These are phyloP conservation scores for Gossypium davidsonii DNA, from an alignment of 441 rosid species.

Conservation along the genomic window DNA sequence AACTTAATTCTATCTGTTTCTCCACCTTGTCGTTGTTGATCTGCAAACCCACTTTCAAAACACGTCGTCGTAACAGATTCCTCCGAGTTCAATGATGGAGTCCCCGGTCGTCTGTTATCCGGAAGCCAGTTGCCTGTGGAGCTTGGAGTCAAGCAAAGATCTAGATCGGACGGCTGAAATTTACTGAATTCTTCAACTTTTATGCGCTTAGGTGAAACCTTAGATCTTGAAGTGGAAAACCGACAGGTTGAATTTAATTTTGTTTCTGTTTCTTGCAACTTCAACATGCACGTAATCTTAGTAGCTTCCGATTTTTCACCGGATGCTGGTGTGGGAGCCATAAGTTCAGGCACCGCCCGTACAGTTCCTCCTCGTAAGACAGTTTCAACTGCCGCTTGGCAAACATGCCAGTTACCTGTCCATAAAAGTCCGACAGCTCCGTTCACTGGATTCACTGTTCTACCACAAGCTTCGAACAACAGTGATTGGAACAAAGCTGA, in stretches of 20 bases:
- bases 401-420: slow-evolving; percentile 63
- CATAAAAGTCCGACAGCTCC: slow-evolving; percentile 67
- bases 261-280: slow-evolving; percentile 24
- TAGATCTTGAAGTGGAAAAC: slow-evolving; percentile 61
- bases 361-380: slow-evolving; percentile 55
- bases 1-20: slow-evolving; percentile 38
- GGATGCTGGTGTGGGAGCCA: slow-evolving; percentile 32
- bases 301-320: slow-evolving; percentile 52
- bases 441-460: slow-evolving; percentile 66
- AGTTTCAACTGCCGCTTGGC: slow-evolving; percentile 66
- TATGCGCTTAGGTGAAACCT: slow-evolving; percentile 38
- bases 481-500: slow-evolving; percentile 59
- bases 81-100: slow-evolving; percentile 81
- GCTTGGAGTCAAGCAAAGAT: slow-evolving; percentile 43
- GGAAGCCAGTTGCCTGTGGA: slow-evolving; percentile 15
- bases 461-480: slow-evolving; percentile 67
- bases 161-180: slow-evolving; percentile 40
- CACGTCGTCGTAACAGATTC: slow-evolving; percentile 75
- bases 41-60: slow-evolving; percentile 46
- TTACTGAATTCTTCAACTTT: slow-evolving; percentile 20
- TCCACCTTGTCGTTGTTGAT: slow-evolving; percentile 23
- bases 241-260: slow-evolving; percentile 29
- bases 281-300: slow-evolving; percentile 45
- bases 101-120: slow-evolving; percentile 38
- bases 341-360: slow-evolving; percentile 53